These are phyloP conservation scores for Mycena amicta DNA, from an alignment of 768 basidiomycete species.

Conservation along the genomic window DNA sequence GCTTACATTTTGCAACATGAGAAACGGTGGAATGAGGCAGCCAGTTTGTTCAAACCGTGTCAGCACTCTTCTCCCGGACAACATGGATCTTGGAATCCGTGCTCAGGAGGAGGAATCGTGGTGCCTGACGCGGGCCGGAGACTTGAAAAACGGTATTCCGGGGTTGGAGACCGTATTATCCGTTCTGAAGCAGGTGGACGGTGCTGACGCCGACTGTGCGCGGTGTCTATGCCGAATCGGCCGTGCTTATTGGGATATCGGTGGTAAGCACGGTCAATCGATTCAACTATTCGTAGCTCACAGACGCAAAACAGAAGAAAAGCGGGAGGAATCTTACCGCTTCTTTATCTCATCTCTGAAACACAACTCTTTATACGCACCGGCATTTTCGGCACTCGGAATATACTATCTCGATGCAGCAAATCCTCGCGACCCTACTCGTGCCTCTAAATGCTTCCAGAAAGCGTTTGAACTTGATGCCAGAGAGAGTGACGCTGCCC, in stretches of 20 bases:
- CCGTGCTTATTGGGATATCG: slow-evolving; percentile 69
- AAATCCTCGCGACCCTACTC: slow-evolving; percentile 74
- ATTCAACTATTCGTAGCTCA: not conserved
- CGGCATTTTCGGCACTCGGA: slow-evolving; percentile 93
- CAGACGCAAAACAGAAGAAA: slow-evolving; percentile 38
- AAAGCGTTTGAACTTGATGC: slow-evolving; percentile 97
- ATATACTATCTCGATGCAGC: slow-evolving; percentile 79
- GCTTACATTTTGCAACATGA: slow-evolving; percentile 72
- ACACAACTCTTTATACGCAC: slow-evolving; percentile 73
- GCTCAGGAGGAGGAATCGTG: slow-evolving; percentile 85
- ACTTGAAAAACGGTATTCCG: slow-evolving; percentile 47
- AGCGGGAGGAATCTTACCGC: slow-evolving; percentile 69
- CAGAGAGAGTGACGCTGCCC: slow-evolving; percentile 83
- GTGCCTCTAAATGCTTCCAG: slow-evolving; percentile 95
- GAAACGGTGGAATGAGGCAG: slow-evolving; percentile 70
- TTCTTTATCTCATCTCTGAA: slow-evolving; percentile 82
- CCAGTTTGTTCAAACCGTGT: slow-evolving; percentile 63
- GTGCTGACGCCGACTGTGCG: slow-evolving; percentile 62
- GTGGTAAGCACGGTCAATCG: slow-evolving; percentile 48
- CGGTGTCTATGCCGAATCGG: slow-evolving; percentile 88
- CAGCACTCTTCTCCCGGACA: slow-evolving; percentile 45
- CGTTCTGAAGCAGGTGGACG: slow-evolving; percentile 46
- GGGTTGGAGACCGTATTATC: slow-evolving; percentile 52
- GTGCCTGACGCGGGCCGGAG: slow-evolving; percentile 66
- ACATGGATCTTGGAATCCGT: slow-evolving; percentile 52